Percentiles rank a stretch among this genome's conserved stretches.
Conservation (phyloP, 2,329 filamentous ascomycete species). For the Fusarium longipes region DNA sequence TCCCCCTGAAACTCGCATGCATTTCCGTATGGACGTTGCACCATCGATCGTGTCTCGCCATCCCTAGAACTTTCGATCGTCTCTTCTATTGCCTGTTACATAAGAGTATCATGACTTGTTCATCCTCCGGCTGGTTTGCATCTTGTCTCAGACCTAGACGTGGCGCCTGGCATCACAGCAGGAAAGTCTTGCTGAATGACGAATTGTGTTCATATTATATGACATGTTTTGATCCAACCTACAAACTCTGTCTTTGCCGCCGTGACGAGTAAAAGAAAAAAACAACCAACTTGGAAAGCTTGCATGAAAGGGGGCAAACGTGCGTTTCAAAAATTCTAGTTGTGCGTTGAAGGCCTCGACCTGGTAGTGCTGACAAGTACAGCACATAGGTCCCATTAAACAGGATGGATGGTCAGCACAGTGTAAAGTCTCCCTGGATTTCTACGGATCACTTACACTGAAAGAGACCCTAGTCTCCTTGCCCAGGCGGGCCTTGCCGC, state of each 20-base stretch:
- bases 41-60: constrained; percentile 17
- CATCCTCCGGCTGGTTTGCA: constrained; percentile 4
- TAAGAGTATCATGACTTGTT: constrained; percentile 13
- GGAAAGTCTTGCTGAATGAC: constrained; percentile 18
- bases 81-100: constrained; percentile 23
- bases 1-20: constrained; percentile 40
- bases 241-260: constrained; percentile 3
- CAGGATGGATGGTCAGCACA: constrained; percentile 17
- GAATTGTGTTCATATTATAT: constrained; percentile 16
- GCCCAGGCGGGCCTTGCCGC: constrained; percentile 44
- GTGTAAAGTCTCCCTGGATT: constrained; percentile 4
- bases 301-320: constrained; percentile 19
- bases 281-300: neutral
- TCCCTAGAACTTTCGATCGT: constrained; percentile 29
- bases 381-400: constrained; percentile 1
- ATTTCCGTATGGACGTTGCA: constrained; percentile 17
- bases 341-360: constrained; percentile 27
- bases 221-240: neutral
- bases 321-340: constrained; percentile 29
- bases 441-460: constrained; percentile 8
- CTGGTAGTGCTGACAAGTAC: constrained; percentile 29
- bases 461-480: constrained; percentile 14
- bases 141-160: constrained; percentile 25
- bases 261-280: constrained; percentile 13
- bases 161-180: constrained; percentile 16